Evolutionary conservation across 176 grass and related monocot species (phyloP).

Genomic region (Oropetium thomaeum): DNA sequence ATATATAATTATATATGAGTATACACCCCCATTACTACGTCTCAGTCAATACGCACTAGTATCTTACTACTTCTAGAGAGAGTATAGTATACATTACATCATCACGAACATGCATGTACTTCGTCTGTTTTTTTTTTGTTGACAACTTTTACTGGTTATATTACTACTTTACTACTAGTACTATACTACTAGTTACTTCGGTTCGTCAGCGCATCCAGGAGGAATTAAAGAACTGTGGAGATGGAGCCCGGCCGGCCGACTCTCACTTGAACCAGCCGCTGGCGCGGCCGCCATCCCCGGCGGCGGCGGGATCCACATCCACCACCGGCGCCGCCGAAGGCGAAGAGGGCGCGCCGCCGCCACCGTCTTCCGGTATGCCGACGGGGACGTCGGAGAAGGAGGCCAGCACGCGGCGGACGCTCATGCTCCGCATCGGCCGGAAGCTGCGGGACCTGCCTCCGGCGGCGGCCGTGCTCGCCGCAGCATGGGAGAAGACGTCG

Average conservation of each 20-base stretch:
- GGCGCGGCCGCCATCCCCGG: background rate
- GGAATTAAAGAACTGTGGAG: background rate
- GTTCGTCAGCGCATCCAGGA: too few relatives aligned
- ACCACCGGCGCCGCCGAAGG: background rate
- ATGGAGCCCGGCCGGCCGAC: too few relatives aligned
- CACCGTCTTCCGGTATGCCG: slow-evolving; percentile 15
- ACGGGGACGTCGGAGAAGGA: slow-evolving; percentile 54
- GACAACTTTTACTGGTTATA: too few relatives aligned
- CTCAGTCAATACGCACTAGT: too few relatives aligned
- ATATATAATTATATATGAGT: too few relatives aligned
- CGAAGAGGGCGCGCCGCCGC: background rate
- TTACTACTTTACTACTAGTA: too few relatives aligned
- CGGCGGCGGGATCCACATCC: background rate
- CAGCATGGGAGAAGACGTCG: slow-evolving; percentile 46
- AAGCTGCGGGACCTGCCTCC: slow-evolving; percentile 40
- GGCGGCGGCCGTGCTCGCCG: background rate
- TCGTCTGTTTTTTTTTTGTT: too few relatives aligned
- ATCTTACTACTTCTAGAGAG: too few relatives aligned
- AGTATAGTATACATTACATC: too few relatives aligned
- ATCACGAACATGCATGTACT: too few relatives aligned
- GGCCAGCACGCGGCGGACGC: slow-evolving; percentile 46
- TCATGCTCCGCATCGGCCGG: slow-evolving; percentile 55
- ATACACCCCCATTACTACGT: too few relatives aligned
- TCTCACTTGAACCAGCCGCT: background rate
- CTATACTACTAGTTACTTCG: too few relatives aligned